phyloP scores from a whole-genome alignment of 1,139 yeast genomes.

The Maudiozyma humilis region DNA sequence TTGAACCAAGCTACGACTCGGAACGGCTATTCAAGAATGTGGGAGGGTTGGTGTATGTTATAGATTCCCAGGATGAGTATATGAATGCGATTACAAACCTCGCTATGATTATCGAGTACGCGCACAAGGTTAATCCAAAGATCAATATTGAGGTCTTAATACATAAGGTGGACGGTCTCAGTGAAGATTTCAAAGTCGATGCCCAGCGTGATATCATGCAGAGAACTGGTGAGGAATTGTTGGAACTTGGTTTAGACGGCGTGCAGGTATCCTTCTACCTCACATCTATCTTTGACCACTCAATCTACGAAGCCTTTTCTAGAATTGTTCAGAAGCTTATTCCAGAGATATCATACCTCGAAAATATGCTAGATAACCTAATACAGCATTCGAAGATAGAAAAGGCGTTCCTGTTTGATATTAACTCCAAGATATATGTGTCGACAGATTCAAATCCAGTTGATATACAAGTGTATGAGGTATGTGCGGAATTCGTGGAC shows the following conservation, averaged over 20 bases:
- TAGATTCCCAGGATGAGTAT: constrained; percentile 93
- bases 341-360: constrained; percentile 81
- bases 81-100: constrained; percentile 82
- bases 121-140: constrained; percentile 74
- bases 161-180: constrained; percentile 89
- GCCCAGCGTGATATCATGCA: constrained; percentile 96
- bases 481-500: constrained; percentile 94
- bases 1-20: constrained; percentile 77
- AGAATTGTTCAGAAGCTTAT: constrained; percentile 85
- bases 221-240: constrained; percentile 83
- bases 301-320: constrained; percentile 91
- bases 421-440: constrained; percentile 87
- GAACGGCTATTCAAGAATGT: constrained; percentile 70
- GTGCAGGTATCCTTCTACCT: constrained; percentile 85
- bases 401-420: constrained; percentile 85
- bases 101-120: constrained; percentile 82
- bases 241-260: constrained; percentile 84
- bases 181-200: constrained; percentile 88
- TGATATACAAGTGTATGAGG: constrained; percentile 90
- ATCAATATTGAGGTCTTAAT: constrained; percentile 87
- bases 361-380: constrained; percentile 77
- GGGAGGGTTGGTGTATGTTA: constrained; percentile 91
- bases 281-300: constrained; percentile 91
- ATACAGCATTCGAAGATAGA: constrained; percentile 88
- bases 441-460: constrained; percentile 96